A percentile compares a stretch with the other conserved stretches of the same genome.
Evolutionary conservation across 345 rosid species (phyloP).

Genomic region (Eucalyptus albens): DNA sequence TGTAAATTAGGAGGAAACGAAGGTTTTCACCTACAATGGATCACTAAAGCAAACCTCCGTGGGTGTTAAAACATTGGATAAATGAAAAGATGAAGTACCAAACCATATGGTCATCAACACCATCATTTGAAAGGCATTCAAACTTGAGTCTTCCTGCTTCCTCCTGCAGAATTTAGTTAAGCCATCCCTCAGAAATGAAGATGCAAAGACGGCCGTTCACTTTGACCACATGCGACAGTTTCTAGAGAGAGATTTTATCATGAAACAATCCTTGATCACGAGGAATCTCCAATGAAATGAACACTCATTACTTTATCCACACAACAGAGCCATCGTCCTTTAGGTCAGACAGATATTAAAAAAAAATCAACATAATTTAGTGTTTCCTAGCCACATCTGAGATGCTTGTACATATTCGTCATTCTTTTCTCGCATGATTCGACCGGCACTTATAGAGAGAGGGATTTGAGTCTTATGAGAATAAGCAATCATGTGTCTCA

Average conservation of each 20-base stretch:
- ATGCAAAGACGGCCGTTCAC: background rate
- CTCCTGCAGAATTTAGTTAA: conserved; percentile 35
- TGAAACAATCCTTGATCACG: background rate
- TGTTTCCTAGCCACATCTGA: background rate
- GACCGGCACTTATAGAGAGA: background rate
- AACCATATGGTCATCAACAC: conserved; percentile 88
- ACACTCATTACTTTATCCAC: background rate
- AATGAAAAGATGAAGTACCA: conserved; percentile 48
- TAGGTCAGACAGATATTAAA: background rate
- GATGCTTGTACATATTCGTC: background rate
- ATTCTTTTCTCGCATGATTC: background rate
- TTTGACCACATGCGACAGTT: background rate
- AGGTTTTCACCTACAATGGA: background rate
- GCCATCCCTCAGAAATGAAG: background rate
- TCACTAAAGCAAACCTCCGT: background rate
- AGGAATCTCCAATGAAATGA: background rate
- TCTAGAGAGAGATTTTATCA: background rate
- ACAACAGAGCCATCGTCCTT: background rate
- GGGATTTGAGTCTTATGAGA: background rate
- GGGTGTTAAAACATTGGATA: background rate
- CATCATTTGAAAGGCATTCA: conserved; percentile 72
- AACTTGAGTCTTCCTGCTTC: conserved; percentile 86
- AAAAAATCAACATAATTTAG: background rate
- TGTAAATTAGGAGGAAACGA: background rate
- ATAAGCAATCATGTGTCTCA: background rate